Base-by-base conservation (phyloP, 2,329 filamentous ascomycete genomes). In the Cladosporium phlei region DNA sequence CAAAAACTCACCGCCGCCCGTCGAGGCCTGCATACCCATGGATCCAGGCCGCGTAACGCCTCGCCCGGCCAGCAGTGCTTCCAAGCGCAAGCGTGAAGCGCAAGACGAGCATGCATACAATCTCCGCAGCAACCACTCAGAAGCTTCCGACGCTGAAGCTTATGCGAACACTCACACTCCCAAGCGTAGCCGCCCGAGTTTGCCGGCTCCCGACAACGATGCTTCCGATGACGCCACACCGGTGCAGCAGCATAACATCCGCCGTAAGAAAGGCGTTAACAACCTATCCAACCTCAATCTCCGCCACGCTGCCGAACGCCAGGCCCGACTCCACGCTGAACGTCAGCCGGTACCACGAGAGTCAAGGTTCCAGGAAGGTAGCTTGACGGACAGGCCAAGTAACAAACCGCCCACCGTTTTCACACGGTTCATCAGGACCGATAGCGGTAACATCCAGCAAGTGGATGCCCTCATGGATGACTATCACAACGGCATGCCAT, bases 341-440 rank as follows among this genome's bases (percentile, higher is more conserved):
- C 40, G 46, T 28, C 50, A 55, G 29, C 24, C 37, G 32, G 38
- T 45, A 29, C 42, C 51, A 71, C 79, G 70, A 63, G 80, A 68
- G 73, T 94, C 77, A 59, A 83, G 69, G 46, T 85, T 85, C 55
- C 66, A 78, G 28, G 89, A 95, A 68, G 89, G 85, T 30, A 91
- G 85, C 59, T 91, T 95, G 86, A 88, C 83, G 60, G 87, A 94
- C 66, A 82, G 86, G 54, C 73, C 79, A 24, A 90, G 85, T 59
- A 76, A 80, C 49, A 78, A 75, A 49, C 88, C 88, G 21, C 86
- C 86, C 0, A 74, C 77, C 34, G 75, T 80, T 30, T 89, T 86
- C 64, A 73, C 85, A 32, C 80, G 69, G 22, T 53, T 63, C 38
- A 50, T 58, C 14, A 47, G 59, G 28, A 56, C 57, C 8, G 58